A percentile compares a stretch with the other conserved stretches of the same genome.
Evolutionary conservation across 2,329 filamentous ascomycete genomes (phyloP).

Genomic region (Penicillium thymicola): DNA sequence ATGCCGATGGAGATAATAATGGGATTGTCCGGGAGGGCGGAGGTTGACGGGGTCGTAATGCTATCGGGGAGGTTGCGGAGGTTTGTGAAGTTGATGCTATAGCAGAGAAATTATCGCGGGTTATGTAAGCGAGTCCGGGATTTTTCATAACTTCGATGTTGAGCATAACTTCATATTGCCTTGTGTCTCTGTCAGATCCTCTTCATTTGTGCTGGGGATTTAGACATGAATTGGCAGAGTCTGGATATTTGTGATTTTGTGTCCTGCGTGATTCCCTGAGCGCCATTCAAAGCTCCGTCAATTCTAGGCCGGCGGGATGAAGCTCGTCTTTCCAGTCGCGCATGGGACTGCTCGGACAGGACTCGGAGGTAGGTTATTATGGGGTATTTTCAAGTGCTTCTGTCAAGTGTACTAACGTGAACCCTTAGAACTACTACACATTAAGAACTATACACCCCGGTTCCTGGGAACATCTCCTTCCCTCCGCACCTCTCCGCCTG

Average conservation of each 20-base stretch:
- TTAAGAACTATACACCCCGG: neutral
- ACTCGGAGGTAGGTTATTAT: conserved; percentile 19
- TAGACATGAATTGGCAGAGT: conserved; percentile 22
- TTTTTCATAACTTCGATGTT: neutral
- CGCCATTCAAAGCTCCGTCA: conserved; percentile 6
- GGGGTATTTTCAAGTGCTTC: neutral
- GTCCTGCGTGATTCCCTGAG: conserved; percentile 12
- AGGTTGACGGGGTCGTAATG: conserved; percentile 4
- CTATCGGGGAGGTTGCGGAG: conserved; percentile 13
- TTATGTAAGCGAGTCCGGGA: conserved; percentile 34
- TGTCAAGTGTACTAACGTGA: conserved; percentile 4
- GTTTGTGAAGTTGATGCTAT: conserved; percentile 21
- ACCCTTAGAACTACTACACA: neutral
- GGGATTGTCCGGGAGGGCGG: neutral
- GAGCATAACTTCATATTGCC: conserved; percentile 1
- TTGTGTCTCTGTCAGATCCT: neutral
- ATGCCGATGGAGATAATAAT: neutral
- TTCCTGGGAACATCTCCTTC: neutral
- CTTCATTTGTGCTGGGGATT: neutral
- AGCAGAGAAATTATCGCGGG: conserved; percentile 31
- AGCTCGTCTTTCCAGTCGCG: conserved; percentile 27
- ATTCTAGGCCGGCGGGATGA: conserved; percentile 28
- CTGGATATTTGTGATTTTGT: conserved; percentile 4
- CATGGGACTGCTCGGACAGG: conserved; percentile 13
- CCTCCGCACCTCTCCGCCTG: neutral